These are phyloP conservation scores for Blastosporella zonata DNA, from an alignment of 1,284 basidiomycete species.

Conservation along the genomic window DNA sequence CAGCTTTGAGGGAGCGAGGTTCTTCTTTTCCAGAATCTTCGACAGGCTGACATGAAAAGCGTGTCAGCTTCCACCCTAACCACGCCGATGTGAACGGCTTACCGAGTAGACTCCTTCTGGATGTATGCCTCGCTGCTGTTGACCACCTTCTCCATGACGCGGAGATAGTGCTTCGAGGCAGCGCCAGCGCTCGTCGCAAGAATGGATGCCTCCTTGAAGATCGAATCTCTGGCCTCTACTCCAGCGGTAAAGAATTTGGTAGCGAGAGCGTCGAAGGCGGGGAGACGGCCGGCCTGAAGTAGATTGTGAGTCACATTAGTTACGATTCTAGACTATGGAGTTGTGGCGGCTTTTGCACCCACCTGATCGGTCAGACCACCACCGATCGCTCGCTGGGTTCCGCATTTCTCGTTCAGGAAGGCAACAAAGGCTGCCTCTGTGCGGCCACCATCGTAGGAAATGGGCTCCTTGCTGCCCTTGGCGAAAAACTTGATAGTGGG, in stretches of 20 bases:
- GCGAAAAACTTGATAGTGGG: conserved; percentile 97
- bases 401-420: conserved; percentile 87
- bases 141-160: conserved; percentile 88
- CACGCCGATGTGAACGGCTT: conserved; percentile 26
- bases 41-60: conserved; percentile 43
- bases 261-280: conserved; percentile 79
- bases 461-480: conserved; percentile 58
- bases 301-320: conserved; percentile 4
- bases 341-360: conserved; percentile 21
- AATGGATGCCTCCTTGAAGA: conserved; percentile 61
- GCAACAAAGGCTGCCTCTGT: conserved; percentile 67
- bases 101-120: conserved; percentile 86
- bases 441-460: conserved; percentile 68
- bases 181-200: conserved; percentile 46
- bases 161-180: conserved; percentile 80
- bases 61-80: conserved; percentile 15
- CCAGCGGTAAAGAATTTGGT: conserved; percentile 71
- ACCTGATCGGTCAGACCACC: conserved; percentile 79
- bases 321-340: neutral
- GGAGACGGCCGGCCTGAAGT: conserved; percentile 73
- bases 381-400: conserved; percentile 78
- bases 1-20: conserved; percentile 73
- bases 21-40: conserved; percentile 72
- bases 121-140: conserved; percentile 76
- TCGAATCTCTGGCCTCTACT: conserved; percentile 51